These are phyloP conservation scores for Lojkania enalia DNA, from an alignment of 2,329 filamentous ascomycete species.

Conservation along the genomic window DNA sequence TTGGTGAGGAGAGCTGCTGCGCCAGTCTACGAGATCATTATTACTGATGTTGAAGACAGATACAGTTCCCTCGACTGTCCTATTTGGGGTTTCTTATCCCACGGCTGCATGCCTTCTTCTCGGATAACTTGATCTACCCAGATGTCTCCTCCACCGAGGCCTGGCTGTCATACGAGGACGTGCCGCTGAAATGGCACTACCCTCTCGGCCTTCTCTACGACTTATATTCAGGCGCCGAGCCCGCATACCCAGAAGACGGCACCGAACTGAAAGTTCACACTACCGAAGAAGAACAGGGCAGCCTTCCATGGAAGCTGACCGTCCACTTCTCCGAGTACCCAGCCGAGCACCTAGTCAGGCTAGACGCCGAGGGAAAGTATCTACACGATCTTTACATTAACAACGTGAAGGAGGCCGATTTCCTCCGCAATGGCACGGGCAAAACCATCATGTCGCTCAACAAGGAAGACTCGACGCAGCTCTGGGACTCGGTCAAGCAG, in stretches of 20 bases:
- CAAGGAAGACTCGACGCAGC: conserved; percentile 77
- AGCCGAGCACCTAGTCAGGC: conserved; percentile 59
- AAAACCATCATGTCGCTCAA: conserved; percentile 89
- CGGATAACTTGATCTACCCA: conserved; percentile 60
- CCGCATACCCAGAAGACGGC: conserved; percentile 37
- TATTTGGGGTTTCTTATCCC: conserved; percentile 69
- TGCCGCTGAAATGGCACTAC: conserved; percentile 73
- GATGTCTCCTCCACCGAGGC: conserved; percentile 56
- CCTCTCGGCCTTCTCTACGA: conserved; percentile 71
- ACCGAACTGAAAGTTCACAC: conserved; percentile 13
- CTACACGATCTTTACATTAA: conserved; percentile 70
- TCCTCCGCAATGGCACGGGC: conserved; percentile 82
- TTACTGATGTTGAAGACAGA: conserved; percentile 40
- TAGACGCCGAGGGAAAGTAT: conserved; percentile 58
- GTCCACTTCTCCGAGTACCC: conserved; percentile 65
- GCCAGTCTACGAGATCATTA: neutral
- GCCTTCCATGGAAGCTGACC: conserved; percentile 64
- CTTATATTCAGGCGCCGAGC: conserved; percentile 64
- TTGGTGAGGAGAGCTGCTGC: conserved; percentile 48
- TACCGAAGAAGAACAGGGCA: conserved; percentile 20
- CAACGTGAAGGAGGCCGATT: conserved; percentile 80
- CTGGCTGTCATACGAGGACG: conserved; percentile 69
- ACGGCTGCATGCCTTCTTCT: conserved; percentile 66
- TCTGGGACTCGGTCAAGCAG: conserved; percentile 80
- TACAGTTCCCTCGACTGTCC: conserved; percentile 66